Evolutionary conservation across 2,329 filamentous ascomycete species (phyloP).

Genomic region (Fusarium sp.): DNA sequence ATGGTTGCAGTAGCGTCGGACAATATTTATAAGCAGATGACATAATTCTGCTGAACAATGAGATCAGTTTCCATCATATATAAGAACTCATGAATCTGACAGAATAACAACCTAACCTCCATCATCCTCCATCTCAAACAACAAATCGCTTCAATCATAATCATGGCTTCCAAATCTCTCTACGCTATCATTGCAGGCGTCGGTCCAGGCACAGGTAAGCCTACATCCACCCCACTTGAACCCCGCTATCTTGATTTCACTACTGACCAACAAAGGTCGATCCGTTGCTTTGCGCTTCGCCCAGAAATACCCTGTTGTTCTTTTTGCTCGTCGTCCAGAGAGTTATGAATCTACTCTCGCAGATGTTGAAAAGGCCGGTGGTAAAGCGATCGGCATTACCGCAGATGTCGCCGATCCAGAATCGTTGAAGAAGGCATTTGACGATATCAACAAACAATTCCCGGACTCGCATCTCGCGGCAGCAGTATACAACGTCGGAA

Average conservation of each 20-base stretch:
- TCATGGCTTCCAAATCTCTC: slow-evolving; percentile 53
- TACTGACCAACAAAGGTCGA: slow-evolving; percentile 50
- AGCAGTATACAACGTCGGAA: slow-evolving; percentile 76
- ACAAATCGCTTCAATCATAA: neutral
- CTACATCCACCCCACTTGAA: neutral
- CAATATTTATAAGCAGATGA: slow-evolving; percentile 40
- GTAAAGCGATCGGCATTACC: slow-evolving; percentile 76
- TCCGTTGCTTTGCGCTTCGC: slow-evolving; percentile 69
- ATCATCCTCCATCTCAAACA: too few species aligned
- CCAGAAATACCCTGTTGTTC: slow-evolving; percentile 76
- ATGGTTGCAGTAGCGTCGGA: neutral
- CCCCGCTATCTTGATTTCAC: slow-evolving; percentile 4
- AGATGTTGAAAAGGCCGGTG: slow-evolving; percentile 76
- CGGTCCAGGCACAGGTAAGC: slow-evolving; percentile 72
- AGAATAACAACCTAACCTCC: neutral
- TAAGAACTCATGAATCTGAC: neutral
- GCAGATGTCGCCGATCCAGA: slow-evolving; percentile 59
- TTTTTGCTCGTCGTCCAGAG: slow-evolving; percentile 76
- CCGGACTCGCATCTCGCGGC: slow-evolving; percentile 67
- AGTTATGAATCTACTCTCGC: slow-evolving; percentile 74
- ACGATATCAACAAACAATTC: slow-evolving; percentile 70
- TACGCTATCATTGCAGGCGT: slow-evolving; percentile 78
- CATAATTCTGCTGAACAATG: slow-evolving; percentile 25
- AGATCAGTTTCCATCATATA: neutral
- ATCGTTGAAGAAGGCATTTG: slow-evolving; percentile 68